These are phyloP conservation scores for Sporothrix luriei DNA, from an alignment of 2,329 filamentous ascomycete genomes.

Conservation along the genomic window DNA sequence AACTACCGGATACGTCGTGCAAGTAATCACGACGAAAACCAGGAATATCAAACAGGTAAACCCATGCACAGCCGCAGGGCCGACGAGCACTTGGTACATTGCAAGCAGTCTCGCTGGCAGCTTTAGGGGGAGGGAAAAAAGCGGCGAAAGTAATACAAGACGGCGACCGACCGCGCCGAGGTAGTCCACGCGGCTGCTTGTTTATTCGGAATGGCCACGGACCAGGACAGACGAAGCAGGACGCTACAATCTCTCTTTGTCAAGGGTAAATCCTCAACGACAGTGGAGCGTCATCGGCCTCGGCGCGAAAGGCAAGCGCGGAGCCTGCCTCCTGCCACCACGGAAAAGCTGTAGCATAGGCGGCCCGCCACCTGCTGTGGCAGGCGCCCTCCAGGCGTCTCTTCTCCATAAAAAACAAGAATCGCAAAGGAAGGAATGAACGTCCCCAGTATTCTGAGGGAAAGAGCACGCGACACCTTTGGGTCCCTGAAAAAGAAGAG, in stretches of 20 bases:
- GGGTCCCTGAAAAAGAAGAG: not conserved
- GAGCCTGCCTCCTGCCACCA: not conserved
- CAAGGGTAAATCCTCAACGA: not conserved
- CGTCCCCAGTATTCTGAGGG: not conserved
- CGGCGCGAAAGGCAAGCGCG: not conserved
- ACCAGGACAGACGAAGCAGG: not conserved
- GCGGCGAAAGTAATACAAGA: not conserved
- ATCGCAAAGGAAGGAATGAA: not conserved
- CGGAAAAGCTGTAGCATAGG: not conserved
- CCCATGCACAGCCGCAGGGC: not conserved
- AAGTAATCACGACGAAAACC: not conserved
- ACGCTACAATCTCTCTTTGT: too few relatives aligned
- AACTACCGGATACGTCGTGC: not conserved
- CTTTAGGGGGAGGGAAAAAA: not conserved
- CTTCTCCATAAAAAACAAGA: conserved; percentile 10
- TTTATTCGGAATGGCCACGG: not conserved
- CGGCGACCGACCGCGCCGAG: not conserved
- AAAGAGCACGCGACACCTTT: conserved; percentile 20
- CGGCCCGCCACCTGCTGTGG: conserved; percentile 10
- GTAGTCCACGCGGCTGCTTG: not conserved
- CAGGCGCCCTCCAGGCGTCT: conserved; percentile 22
- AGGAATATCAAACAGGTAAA: too few relatives aligned
- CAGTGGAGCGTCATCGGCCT: not conserved
- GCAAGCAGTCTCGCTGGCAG: not conserved
- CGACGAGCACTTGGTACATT: not conserved